phyloP scores from a whole-genome alignment of 108 stramenopile species.

The Cyclotella atomus region DNA sequence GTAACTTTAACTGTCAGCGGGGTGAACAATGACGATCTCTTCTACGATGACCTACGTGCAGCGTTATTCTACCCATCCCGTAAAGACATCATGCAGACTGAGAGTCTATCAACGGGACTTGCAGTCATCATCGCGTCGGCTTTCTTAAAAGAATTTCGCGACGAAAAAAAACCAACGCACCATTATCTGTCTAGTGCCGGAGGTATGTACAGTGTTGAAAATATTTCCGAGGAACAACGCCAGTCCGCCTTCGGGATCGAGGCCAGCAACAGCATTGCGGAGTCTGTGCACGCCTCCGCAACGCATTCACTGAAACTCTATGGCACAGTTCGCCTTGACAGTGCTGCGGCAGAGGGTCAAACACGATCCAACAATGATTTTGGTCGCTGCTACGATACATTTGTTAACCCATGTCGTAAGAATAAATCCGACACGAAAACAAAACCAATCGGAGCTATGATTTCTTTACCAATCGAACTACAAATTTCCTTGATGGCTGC shows the following conservation, averaged over 20 bases:
- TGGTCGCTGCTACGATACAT: neutral
- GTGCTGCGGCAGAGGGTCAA: neutral
- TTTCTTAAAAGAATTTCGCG: neutral
- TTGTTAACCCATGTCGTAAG: neutral
- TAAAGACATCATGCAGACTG: neutral
- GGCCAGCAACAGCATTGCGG: slow-evolving; percentile 1
- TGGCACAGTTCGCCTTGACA: slow-evolving; percentile 5
- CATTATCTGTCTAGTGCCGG: neutral
- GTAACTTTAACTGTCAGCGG: neutral
- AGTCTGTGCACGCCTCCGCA: neutral
- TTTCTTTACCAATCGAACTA: neutral
- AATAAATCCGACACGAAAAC: neutral
- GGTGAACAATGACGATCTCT: neutral
- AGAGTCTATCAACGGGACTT: neutral
- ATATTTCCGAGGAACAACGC: neutral
- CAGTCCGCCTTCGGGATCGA: neutral
- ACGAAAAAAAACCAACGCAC: neutral
- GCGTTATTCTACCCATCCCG: neutral
- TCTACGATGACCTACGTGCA: neutral
- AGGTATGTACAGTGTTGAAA: neutral
- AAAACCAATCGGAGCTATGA: neutral
- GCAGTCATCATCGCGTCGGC: neutral
- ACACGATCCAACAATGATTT: slow-evolving; percentile 4
- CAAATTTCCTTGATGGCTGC: neutral
- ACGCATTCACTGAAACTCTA: neutral